Evolutionary conservation across 2,329 filamentous ascomycete species (phyloP), one percentile per base, ranked within the genome.

Genomic region (Arthrobotrys megalospora): DNA sequence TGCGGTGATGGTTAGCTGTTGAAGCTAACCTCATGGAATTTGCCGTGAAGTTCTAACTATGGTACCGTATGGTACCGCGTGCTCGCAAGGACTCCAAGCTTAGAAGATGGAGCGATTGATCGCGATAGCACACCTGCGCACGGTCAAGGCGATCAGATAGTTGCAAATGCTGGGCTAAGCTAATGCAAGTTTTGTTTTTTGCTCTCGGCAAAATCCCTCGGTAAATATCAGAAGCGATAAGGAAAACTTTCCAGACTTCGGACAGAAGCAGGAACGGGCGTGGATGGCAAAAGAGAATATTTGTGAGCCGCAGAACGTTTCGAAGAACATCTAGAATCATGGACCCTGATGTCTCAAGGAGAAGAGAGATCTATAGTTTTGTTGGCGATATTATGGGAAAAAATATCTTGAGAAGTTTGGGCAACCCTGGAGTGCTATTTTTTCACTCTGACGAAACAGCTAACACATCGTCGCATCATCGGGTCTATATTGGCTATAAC

Each of bases 21-120:
- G 34, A 64, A n/a, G 28, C 55, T 71, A 64, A 47, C 60, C 47
- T 11, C n/a, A 75, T 67, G 70, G 70, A 75, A 75, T 53, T 62
- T 67, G 12, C 70, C 70, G 70, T 53, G 43, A n/a, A 50, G 24
- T 28, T 47, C 21, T 28, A 58, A 55, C 24, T 36, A 3, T 69
- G 43, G 50, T 55, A 69, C 11, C 50, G 50, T 16, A 24, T 32
- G 34, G 36, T 19, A 24, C 24, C 24, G 24, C 24, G 5, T 28
- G 24, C 24, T 28, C 16, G 43, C 43, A 60, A 47, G 38, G 10
- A 36, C 14, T 14, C 28, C 47, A 63, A 75, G 63, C 62, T 28
- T 73, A 41, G 5, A n/a, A 7, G 48, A 71, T 53, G 36, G 48
- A 58, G 32, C 70, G 63, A 75, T 62, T 68, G 38, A 24, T 67